A percentile compares a stretch with the other conserved stretches of the same genome.
Conservation (phyloP, 202 grass and related monocot genomes). For the Cymbopogon flexuosus region DNA sequence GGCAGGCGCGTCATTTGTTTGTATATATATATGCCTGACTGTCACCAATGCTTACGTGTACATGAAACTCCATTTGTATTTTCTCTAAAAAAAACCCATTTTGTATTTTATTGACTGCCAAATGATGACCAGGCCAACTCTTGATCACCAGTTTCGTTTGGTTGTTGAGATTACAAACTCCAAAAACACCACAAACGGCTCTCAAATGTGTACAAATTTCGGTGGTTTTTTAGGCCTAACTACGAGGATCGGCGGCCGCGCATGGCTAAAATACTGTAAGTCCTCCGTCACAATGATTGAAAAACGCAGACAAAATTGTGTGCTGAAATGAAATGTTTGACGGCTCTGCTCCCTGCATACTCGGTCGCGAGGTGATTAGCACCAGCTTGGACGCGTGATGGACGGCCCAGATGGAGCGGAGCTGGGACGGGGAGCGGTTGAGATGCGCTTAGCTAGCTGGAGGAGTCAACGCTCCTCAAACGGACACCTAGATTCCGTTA, state of each 20-base stretch:
- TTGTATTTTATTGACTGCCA: background rate
- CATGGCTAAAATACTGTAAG: background rate
- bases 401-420: background rate
- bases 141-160: background rate
- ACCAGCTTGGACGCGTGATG: background rate
- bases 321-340: background rate
- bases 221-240: conserved; percentile 9
- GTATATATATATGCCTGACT: background rate
- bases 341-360: background rate
- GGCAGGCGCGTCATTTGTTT: background rate
- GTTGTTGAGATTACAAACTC: background rate
- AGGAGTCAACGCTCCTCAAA: conserved; percentile 57
- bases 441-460: conserved; percentile 15
- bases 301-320: conserved; percentile 23
- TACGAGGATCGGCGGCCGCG: conserved; percentile 30
- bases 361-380: background rate
- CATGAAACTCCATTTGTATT: background rate
- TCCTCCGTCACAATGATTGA: conserved; percentile 31
- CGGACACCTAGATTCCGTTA: conserved; percentile 63
- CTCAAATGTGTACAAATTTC: background rate
- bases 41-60: background rate
- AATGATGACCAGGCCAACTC: conserved; percentile 32
- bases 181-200: background rate
- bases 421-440: background rate
- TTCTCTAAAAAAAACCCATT: background rate